phyloP scores from a whole-genome alignment of 129 eudicot genomes.

The Silybum marianum region DNA sequence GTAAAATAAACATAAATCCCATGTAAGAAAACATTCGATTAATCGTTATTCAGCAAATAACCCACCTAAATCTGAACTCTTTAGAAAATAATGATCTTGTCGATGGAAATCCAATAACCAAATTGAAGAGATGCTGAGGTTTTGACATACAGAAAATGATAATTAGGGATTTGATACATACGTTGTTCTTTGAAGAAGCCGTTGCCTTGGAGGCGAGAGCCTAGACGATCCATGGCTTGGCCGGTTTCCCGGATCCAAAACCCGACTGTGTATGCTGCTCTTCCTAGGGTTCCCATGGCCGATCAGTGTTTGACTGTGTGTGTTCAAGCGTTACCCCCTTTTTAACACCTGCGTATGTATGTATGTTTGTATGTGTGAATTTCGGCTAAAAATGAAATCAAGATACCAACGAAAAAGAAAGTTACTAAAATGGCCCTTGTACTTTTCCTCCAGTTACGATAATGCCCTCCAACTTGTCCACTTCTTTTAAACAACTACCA shows the following conservation, averaged over 20 bases:
- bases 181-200: slow-evolving; percentile 61
- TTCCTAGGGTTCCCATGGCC: slow-evolving; percentile 73
- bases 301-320: slow-evolving; percentile 25
- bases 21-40: neutral
- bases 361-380: neutral
- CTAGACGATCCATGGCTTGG: slow-evolving; percentile 89
- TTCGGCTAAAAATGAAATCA: slow-evolving; percentile 24
- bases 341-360: neutral
- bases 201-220: slow-evolving; percentile 69
- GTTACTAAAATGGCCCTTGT: neutral
- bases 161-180: slow-evolving; percentile 34
- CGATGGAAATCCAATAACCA: slow-evolving; percentile 9
- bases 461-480: neutral
- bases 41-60: slow-evolving; percentile 6
- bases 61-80: slow-evolving; percentile 2
- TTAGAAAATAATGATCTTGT: neutral
- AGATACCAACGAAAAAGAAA: neutral
- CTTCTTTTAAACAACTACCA: neutral
- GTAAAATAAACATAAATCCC: neutral
- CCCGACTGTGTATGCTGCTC: slow-evolving; percentile 71
- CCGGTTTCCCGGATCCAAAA: slow-evolving; percentile 75
- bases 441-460: neutral
- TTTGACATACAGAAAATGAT: neutral
- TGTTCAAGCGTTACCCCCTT: neutral
- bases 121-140: neutral